Evolutionary conservation across 2,329 filamentous ascomycete genomes (phyloP).

Genomic region (Scedosporium aurantiacum): DNA sequence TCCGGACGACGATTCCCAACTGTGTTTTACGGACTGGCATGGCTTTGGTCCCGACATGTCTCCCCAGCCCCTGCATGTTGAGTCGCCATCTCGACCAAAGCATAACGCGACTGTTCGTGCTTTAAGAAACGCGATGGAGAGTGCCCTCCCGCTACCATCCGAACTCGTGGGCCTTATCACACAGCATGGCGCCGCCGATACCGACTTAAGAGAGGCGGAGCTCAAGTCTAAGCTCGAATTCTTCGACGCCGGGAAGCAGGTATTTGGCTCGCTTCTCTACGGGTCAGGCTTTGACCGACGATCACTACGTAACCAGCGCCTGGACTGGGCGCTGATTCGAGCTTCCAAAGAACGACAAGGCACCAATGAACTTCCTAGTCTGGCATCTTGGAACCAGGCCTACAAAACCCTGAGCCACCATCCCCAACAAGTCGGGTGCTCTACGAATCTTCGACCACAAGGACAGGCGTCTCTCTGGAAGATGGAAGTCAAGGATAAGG

Average conservation of each 20-base stretch:
- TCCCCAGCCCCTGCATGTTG: neutral
- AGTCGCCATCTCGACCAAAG: neutral
- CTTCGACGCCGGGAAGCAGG: neutral
- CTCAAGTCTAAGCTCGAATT: neutral
- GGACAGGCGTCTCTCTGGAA: neutral
- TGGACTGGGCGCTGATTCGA: no score
- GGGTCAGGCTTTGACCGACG: neutral
- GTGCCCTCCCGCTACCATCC: no score
- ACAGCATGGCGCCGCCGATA: neutral
- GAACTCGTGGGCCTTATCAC: no score
- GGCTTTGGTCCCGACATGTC: neutral
- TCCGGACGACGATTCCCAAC: neutral
- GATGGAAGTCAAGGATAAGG: neutral
- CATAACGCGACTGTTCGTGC: neutral
- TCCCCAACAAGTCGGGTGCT: no score
- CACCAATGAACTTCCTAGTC: no score
- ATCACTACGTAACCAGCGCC: no score
- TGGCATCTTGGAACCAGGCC: no score
- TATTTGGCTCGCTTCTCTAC: neutral
- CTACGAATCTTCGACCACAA: no score
- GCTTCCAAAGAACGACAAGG: no score
- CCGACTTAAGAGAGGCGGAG: neutral
- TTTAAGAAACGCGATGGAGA: no score
- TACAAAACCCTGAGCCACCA: no score
- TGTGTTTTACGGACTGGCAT: neutral